Evolutionary conservation across 257 asterid genomes (phyloP), one percentile per base, ranked within the genome.

Genomic region (Primulina tabacum): DNA sequence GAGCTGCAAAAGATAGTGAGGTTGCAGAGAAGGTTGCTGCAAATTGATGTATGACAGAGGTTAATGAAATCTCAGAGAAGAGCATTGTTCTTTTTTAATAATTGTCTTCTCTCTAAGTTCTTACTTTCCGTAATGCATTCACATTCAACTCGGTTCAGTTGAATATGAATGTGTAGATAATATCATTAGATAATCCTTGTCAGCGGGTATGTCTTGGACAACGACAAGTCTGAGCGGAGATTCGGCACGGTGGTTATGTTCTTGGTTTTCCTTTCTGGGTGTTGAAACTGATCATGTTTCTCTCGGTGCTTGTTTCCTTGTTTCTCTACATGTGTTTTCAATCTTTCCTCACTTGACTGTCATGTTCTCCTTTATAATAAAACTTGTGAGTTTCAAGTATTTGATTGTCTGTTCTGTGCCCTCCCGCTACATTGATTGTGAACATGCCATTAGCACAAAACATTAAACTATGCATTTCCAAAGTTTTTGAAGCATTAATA

Each of bases 1-100:
- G 70, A 20, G 73, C 72, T 18, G 64, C 65, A 43, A 65, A 43
- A 21, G 69, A 70, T 38, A 64, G 58, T 64, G 32, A 50, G 75
- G 70, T 62, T 20, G 17, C 5, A 20, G 67, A 66, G 38, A 64
- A 65, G 59, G 50, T 43, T 33, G 64, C 6, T 17, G 61, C 16
- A 28, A 61, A 43, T 20, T 70, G 58, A 71, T 40, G 72, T 29
- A 57, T 64, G 21, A 71, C 34, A 71, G 57, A 38, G 57, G 75
- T 40, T 20, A 57, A 65, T 17, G 24, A 34, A 21, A 60, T 64
- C n/a, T 18, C 50, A 11, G 43, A 11, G 34, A 58, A 57, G 71
- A 69, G 58, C 80, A 59, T 70, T 59, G 59, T 34, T 58, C 6
- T 4, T 12, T 68, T 75, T 29, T 68, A 26, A 24, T 53, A 26